These are phyloP conservation scores for Smittium culicis DNA, from an alignment of 371 early-diverging fungal species.

Conservation along the genomic window DNA sequence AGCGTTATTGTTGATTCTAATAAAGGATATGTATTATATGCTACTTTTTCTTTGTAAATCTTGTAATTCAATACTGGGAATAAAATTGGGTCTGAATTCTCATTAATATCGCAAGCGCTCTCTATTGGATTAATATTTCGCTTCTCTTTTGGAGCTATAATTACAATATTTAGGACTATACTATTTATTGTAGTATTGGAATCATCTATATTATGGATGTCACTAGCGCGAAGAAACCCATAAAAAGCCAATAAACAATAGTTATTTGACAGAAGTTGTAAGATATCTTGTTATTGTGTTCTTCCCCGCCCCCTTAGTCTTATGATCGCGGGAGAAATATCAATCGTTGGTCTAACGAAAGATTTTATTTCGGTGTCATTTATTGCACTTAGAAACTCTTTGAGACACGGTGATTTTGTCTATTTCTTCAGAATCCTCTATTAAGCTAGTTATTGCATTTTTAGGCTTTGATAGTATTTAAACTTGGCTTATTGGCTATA, in stretches of 20 bases:
- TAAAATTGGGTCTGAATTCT: not conserved
- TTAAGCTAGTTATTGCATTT: not conserved
- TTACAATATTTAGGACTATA: not conserved
- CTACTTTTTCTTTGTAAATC: not conserved
- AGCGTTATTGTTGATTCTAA: not conserved
- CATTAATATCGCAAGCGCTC: not conserved
- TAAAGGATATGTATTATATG: not conserved
- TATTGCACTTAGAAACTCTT: not conserved
- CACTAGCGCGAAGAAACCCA: not conserved
- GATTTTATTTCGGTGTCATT: not conserved
- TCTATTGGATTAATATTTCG: not conserved
- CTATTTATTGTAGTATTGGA: not conserved
- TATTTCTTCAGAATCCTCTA: not conserved
- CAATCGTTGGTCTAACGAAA: not conserved
- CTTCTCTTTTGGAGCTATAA: not conserved
- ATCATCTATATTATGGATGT: not conserved
- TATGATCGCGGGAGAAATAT: not conserved
- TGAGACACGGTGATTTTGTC: not conserved
- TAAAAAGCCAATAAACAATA: not conserved
- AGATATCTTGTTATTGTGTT: not conserved
- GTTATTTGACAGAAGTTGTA: not conserved
- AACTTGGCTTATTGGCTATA: not conserved
- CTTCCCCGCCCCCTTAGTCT: not conserved
- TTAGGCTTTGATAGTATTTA: not conserved
- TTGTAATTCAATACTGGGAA: not conserved